These are phyloP conservation scores for Phialemoniopsis sp. DNA, from an alignment of 2,329 filamentous ascomycete genomes.

Conservation along the genomic window DNA sequence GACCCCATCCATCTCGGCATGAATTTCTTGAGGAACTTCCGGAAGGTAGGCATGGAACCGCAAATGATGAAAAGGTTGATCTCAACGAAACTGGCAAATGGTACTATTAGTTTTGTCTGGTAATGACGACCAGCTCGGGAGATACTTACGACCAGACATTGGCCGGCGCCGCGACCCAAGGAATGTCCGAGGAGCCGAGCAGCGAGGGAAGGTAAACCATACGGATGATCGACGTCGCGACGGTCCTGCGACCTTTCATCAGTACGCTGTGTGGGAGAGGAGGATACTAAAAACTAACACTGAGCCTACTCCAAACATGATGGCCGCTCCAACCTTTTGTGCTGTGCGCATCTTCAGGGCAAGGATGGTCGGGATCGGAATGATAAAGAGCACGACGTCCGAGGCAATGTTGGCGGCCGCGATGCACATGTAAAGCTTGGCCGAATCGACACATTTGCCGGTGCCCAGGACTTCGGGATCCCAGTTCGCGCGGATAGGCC, in stretches of 20 bases:
- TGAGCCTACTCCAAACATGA: too few relatives aligned
- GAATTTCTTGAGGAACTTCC: conserved; percentile 31
- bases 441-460: conserved; percentile 33
- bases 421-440: conserved; percentile 43
- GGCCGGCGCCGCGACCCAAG: conserved; percentile 21
- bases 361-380: conserved; percentile 41
- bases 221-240: conserved; percentile 25
- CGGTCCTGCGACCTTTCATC: conserved; percentile 18
- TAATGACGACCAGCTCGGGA: too few relatives aligned
- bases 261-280: not conserved
- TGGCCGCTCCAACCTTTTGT: conserved; percentile 38
- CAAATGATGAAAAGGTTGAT: conserved; percentile 34
- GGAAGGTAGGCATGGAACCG: conserved; percentile 31
- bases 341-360: conserved; percentile 35
- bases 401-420: conserved; percentile 41
- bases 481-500: conserved; percentile 24
- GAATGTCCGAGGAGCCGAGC: conserved; percentile 16
- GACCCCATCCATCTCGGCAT: conserved; percentile 23
- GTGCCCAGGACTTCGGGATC: conserved; percentile 18
- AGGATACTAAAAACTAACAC: too few relatives aligned
- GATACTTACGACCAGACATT: conserved; percentile 18
- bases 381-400: conserved; percentile 38
- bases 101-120: too few relatives aligned
- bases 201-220: conserved; percentile 18
- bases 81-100: conserved; percentile 24